Percentiles rank a stretch among this genome's conserved stretches.
These are phyloP conservation scores for Talaromyces thailandensis DNA, from an alignment of 495 filamentous ascomycete species.

Conservation along the genomic window DNA sequence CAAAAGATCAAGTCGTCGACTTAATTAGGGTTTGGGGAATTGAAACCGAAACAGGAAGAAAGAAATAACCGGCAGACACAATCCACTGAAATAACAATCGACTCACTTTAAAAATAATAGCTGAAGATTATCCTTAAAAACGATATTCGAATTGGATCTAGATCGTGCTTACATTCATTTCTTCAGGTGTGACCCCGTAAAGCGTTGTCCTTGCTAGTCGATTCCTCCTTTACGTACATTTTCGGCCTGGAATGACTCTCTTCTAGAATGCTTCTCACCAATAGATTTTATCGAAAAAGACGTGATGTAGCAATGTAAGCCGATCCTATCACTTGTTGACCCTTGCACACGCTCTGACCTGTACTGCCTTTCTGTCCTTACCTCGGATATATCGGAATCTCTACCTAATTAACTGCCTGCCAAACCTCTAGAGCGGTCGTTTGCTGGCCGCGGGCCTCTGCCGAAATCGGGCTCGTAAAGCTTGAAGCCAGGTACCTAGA, in stretches of 20 bases:
- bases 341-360: not conserved
- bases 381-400: not conserved
- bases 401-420: not conserved
- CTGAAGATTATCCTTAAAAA: not conserved
- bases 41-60: not conserved
- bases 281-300: not conserved
- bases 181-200: not conserved
- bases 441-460: not conserved
- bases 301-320: not conserved
- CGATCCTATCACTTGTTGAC: not conserved
- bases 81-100: not conserved
- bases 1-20: not conserved
- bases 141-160: not conserved
- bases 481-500: not conserved
- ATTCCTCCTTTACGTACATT: too few species aligned
- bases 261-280: not conserved
- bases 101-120: not conserved
- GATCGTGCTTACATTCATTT: not conserved
- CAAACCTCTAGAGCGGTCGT: not conserved
- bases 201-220: not conserved
- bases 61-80: not conserved
- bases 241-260: not conserved
- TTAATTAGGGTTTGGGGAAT: not conserved
- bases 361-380: not conserved
- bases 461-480: not conserved